Conservation (phyloP, 176 grass and related monocot species). For the Triticum turgidum region DNA sequence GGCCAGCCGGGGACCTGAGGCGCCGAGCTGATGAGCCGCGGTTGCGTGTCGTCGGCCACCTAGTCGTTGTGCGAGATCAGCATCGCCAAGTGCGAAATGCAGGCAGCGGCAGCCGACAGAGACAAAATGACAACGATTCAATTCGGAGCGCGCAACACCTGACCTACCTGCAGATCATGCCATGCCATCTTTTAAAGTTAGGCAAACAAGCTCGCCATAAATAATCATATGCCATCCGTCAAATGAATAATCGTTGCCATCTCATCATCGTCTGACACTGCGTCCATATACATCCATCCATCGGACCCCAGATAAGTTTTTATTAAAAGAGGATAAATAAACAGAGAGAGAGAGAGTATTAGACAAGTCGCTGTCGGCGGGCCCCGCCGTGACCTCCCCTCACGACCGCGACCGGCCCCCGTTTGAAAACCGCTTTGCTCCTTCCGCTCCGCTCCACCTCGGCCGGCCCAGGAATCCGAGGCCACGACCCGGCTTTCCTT, state of each 20-base stretch:
- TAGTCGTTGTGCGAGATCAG: neutral
- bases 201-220: neutral
- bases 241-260: neutral
- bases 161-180: neutral
- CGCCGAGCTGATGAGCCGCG: too few relatives aligned
- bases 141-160: slow-evolving; percentile 4
- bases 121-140: neutral
- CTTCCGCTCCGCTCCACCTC: neutral
- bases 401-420: slow-evolving; percentile 43
- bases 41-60: neutral
- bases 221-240: neutral
- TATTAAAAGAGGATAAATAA: neutral
- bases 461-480: neutral
- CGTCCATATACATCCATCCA: neutral
- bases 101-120: neutral
- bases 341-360: too few relatives aligned
- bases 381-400: neutral
- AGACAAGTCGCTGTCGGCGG: neutral
- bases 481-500: neutral
- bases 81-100: neutral
- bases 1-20: neutral
- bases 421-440: slow-evolving; percentile 45
- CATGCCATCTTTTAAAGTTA: too few relatives aligned
- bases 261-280: neutral
- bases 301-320: neutral